Evolutionary conservation across 2,329 filamentous ascomycete species (phyloP), one percentile per base, ranked within the genome.

Genomic region (Paradendryphiella salina): DNA sequence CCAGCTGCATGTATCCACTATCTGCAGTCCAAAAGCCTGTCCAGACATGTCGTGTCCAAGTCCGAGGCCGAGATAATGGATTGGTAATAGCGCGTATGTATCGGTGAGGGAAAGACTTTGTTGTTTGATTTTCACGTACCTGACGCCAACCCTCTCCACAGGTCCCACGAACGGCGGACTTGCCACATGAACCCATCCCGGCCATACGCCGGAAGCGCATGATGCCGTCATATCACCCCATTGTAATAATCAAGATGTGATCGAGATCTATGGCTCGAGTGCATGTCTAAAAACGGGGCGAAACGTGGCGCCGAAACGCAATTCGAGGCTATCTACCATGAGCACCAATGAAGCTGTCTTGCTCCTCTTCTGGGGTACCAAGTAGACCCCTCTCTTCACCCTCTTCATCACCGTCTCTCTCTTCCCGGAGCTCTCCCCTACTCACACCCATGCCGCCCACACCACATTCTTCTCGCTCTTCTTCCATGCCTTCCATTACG

Each of bases 401-500:
- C 8, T 60, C 62, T n/a, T 63, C 73, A 5, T 59, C 67, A 2
- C 45, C 46, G 6, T 48, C 44, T 10, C 44, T 58, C 9, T 68
- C 68, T 4, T 75, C 72, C 15, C 74, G 66, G 36, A 75, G 41
- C 3, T 65, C 69, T 1, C 73, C 70, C 34, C 63, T 52, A 8
- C 59, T 48, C 13, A 55, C 50, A 13, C 60, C 70, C 15, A 55
- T 33, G 5, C 62, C 89, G 5, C 62, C 89, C 5, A 56, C 58
- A 8, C 59, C 61, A 13, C 57, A 66, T 15, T 65, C 70, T 39
- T 70, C 67, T 14, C 42, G 32, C 38, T 63, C 70, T 38, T 71
- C 69, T 10, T 70, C 69, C 55, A 67, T 63, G 7, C 66, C 89
- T 68, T 96, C 90, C 37, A 97, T 79, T 32, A 97, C 85, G 72